A percentile compares a stretch with the other conserved stretches of the same genome.
phyloP scores from a whole-genome alignment of 768 basidiomycete genomes.

The Chalciporus piperatus region DNA sequence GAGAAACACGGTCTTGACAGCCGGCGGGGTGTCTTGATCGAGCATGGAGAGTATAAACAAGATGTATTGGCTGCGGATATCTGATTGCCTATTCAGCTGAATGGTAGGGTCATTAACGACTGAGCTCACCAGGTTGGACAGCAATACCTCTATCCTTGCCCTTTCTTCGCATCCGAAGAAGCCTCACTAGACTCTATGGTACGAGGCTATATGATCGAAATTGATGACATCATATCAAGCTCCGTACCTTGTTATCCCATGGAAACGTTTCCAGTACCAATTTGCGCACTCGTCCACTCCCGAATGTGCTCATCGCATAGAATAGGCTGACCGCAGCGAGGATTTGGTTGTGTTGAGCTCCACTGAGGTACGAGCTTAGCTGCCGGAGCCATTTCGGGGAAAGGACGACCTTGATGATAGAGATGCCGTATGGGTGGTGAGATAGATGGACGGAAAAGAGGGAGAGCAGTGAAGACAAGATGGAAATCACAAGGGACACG shows the following conservation, averaged over 20 bases:
- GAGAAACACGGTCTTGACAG: constrained; percentile 61
- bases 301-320: constrained; percentile 58
- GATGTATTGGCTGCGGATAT: constrained; percentile 77
- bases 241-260: constrained; percentile 72
- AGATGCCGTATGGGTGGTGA: constrained; percentile 58
- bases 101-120: not conserved
- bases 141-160: constrained; percentile 45
- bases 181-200: constrained; percentile 57
- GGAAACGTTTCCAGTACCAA: constrained; percentile 64
- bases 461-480: constrained; percentile 57
- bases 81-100: constrained; percentile 34
- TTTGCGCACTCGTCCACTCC: constrained; percentile 63
- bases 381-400: constrained; percentile 52
- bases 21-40: constrained; percentile 41
- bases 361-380: constrained; percentile 61
- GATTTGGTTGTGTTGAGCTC: constrained; percentile 62
- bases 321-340: constrained; percentile 65
- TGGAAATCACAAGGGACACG: constrained; percentile 41
- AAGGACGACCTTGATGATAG: constrained; percentile 61
- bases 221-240: not conserved
- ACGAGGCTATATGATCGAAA: not conserved
- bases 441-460: constrained; percentile 68
- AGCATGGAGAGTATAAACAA: constrained; percentile 75
- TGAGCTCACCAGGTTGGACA: constrained; percentile 51
- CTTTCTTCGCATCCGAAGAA: constrained; percentile 70